Evolutionary conservation across 2,329 filamentous ascomycete species (phyloP), one percentile per base, ranked within the genome.

Genomic region (Penicillium sclerotiorum): DNA sequence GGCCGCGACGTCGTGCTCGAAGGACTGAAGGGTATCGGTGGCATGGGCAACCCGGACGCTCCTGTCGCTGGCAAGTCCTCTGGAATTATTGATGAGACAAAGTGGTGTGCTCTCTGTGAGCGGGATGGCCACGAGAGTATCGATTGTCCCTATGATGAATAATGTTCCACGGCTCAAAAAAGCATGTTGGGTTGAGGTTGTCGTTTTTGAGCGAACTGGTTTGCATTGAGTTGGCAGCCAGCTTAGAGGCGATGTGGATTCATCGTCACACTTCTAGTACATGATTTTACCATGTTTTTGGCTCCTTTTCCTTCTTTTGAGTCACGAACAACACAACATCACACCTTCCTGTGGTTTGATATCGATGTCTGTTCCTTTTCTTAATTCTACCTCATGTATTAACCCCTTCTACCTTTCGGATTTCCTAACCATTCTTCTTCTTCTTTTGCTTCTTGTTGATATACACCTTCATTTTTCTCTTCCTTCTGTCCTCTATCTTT

Each of bases 101-200:
- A 96, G 74, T 99, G 94, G 94, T 99, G 94, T 72, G 94, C 94
- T 13, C 79, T 97, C 37, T 99, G 94, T 69, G 94, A 99, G 77
- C 85, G 90, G 55, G 94, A 99, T 65, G 94, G 94, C 12, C 94
- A 99, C 69, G 89, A 96, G 72, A 96, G 93, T 65, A 92, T 95
- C 53, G 90, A 95, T 71, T 96, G 92, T 72, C 91, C 92, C 11
- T 88, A 95, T 71, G 92, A 96, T 73, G 90, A 95, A 70, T 74
- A 60, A 69, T 54, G 49, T 54, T 50, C 42, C 37, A 47, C 45
- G 48, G 53, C 32, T 30, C n/a, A 28, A 40, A 43, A 49, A 50
- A 30, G 12, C 38, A 47, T 35, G 42, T 50, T 33, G 46, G 48
- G 35, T 46, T 45, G 32, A 21, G 23, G 45, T n/a, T n/a, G n/a